Base-by-base conservation (phyloP, 352 stramenopile genomes). In the Ochromonadaceae sp. region DNA sequence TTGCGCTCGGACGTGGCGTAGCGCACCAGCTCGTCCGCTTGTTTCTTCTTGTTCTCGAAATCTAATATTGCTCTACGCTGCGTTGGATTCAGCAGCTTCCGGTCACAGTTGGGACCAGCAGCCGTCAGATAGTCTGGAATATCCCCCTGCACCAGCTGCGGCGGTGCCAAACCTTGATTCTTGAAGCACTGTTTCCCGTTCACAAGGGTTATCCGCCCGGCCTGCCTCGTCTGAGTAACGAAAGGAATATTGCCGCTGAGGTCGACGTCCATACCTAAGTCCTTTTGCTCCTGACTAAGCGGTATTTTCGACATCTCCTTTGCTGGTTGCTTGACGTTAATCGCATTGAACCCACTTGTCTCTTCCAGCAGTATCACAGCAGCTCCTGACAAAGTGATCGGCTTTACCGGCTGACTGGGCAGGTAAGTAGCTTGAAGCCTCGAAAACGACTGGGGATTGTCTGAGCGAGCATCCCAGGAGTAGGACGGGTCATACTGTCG, bases 391-490 rank as follows among this genome's bases (percentile, higher is more conserved):
- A 63, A 22, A 35, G 26, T 25, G 30, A 47, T 50, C 7, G 55
- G 55, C 52, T 9, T 36, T 26, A 4, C 35, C 35, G 10, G 17
- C 22, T 63, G 55, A 30, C 25, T 42, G 20, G 55, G 55, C 20
- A 63, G 5, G 4, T 31, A 32, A 20, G 4, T 15, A 15, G 7
- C 5, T 30, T 63, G 4, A 40, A 63, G 40, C 28, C 38, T 5
- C 7, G 55, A 52, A 50, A 63, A 63, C 4, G 3, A 2, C 52
- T 12, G 4, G 12, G 55, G 55, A 49, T 63, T 63, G 35, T 63
- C 55, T 25, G 35, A 34, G 10, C 38, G 34, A 22, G 35, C 55
- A 63, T 63, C 55, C 55, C 55, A 63, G 10, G 35, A 52, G 22
- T 63, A 31, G 5, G 55, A 35, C 17, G 26, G 15, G 41, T 47